A percentile compares a stretch with the other conserved stretches of the same genome.
These are phyloP conservation scores for Geotrichum australiense DNA, from an alignment of 1,139 yeast genomes.

Conservation along the genomic window DNA sequence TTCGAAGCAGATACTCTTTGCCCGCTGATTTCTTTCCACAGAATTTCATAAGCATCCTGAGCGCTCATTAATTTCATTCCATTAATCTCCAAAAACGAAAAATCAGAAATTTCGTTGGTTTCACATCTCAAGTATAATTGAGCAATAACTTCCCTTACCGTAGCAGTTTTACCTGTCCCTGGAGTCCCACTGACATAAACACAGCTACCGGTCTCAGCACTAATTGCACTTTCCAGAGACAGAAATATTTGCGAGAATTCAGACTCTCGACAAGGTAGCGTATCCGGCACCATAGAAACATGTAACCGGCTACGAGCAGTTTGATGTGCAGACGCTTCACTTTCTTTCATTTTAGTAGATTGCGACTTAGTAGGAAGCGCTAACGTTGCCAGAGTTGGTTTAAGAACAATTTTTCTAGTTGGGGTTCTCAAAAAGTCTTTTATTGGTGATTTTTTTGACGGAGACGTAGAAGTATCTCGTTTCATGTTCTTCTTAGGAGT, in stretches of 20 bases:
- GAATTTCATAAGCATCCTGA: slow-evolving; percentile 69
- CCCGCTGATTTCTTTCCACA: slow-evolving; percentile 66
- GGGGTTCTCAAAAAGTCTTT: slow-evolving; percentile 16
- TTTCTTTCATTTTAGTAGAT: background rate
- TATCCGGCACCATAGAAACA: slow-evolving; percentile 53
- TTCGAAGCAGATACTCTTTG: slow-evolving; percentile 55
- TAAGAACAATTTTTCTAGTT: slow-evolving; percentile 10
- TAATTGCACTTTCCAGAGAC: slow-evolving; percentile 69
- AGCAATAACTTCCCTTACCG: slow-evolving; percentile 75
- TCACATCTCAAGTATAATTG: slow-evolving; percentile 44
- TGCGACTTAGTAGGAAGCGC: slow-evolving; percentile 1
- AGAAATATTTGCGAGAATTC: slow-evolving; percentile 72
- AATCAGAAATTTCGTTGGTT: slow-evolving; percentile 47
- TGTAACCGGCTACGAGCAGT: slow-evolving; percentile 52
- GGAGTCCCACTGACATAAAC: slow-evolving; percentile 94
- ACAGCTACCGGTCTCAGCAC: slow-evolving; percentile 70
- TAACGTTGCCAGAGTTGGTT: slow-evolving; percentile 10
- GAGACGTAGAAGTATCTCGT: slow-evolving; percentile 9
- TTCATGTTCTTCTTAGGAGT: slow-evolving; percentile 9
- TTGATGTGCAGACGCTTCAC: slow-evolving; percentile 8
- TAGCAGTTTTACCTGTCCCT: slow-evolving; percentile 96
- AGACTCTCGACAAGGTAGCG: slow-evolving; percentile 81
- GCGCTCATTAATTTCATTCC: slow-evolving; percentile 85
- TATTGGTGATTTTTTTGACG: slow-evolving; percentile 12
- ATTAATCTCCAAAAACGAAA: slow-evolving; percentile 78